Base-by-base conservation (phyloP, 805 yeast species). In the Metschnikowia reukaufii region DNA sequence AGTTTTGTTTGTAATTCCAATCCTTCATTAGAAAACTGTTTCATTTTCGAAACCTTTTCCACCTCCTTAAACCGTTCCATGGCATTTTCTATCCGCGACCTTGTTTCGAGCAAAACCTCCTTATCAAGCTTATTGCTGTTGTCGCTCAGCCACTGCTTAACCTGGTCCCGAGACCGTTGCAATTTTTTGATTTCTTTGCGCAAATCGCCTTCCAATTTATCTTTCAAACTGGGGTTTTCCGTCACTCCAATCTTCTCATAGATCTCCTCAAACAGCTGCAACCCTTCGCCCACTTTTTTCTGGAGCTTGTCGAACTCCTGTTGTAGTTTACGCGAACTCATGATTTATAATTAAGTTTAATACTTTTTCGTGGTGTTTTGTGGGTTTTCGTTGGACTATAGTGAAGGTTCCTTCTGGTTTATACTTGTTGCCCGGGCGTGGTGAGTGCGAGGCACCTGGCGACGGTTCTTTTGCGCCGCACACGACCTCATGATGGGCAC, bases 21-120 rank as follows among this genome's bases (percentile, higher is more conserved):
- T 0, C 97, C 97, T 66, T 94, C 98, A 61, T 88, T 89, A 27
- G 94, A 83, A 64, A 88, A 92, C 43, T 96, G 97, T 66, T 92
- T 92, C 32, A 95, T 89, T 70, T 92, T 92, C 80, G 88, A 85
- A 53, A 85, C 82, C 68, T 90, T 88, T 67, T 92, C 99, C 57
- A 92, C 88, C 46, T 89, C 92, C 65, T 94, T 94, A 70, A 92
- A 94, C 58, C 90, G 80, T 67, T 92, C 99, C 99, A 92, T 92
- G 51, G 94, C 94, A 60, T 90, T 86, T 59, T 92, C 97, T 47
- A 84, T 74, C 53, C 88, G 72, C 41, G 73, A 64, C 13, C 83
- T 78, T 59, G 86, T 87, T 63, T 89, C 94, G 42, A 64, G 73
- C 27, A 73, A 56, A 23, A 60, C 47, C 38, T 51, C 56, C 55